Base-by-base conservation (phyloP, 345 rosid species). In the Eucalyptus dawsonii region DNA sequence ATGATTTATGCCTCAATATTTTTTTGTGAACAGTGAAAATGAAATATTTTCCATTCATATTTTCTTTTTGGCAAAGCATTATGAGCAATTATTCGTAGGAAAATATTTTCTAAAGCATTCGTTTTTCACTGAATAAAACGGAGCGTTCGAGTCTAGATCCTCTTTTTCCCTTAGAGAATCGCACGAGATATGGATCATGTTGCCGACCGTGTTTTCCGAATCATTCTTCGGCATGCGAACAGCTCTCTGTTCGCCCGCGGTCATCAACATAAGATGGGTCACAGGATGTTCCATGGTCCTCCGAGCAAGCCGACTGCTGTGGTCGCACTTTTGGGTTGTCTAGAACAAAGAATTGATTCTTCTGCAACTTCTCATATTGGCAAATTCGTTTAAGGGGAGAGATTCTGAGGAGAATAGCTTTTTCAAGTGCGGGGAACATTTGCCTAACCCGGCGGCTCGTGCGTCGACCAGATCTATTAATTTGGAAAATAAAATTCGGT, bases 51-150 rank as follows among this genome's bases (percentile, higher is more conserved):
- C 0, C 1, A 7, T 53, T 54, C 1, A 0, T 54, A 3, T 40
- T 56, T 56, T 24, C 0, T 56, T 56, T 24, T 56, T 24, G 2
- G 25, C 3, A 22, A 56, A 3, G 67, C 7, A 25, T 1, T 25
- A 11, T 0, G 8, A 3, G 3, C 0, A 60, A 60, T 60, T 60
- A 60, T 60, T 60, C 0, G 0, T 24, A 56, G 0, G 0, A 56
- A 22, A 56, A 1, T 0, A 24, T 22, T 56, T 56, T 56, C 0
- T 56, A 24, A 56, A 56, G 24, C 6, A 4, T 56, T 56, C 12
- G 0, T 56, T 9, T 21, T 24, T 4, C 1, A 2, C 29, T 21
- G 9, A 56, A 56, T 1, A 24, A 56, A 56, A 56, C 0, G 1
- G 8, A 56, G 6, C 6, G 2, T 56, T 56, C 6, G 27, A 56